Conservation (phyloP, 352 stramenopile species). For the Proteromonas lacertae region DNA sequence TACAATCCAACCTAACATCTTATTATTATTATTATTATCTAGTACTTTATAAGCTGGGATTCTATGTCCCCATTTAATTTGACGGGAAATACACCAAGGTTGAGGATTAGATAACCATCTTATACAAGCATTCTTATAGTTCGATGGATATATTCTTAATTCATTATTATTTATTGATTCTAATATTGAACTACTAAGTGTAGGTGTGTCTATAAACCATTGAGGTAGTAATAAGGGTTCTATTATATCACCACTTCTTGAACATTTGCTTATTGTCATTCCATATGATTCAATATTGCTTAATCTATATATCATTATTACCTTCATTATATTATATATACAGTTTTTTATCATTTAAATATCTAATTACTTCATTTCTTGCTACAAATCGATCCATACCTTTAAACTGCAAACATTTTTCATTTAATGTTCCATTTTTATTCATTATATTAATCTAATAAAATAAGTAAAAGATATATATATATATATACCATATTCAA, state of each 20-base stretch:
- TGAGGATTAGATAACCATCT: slow-evolving; percentile 91
- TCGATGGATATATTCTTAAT: slow-evolving; percentile 8
- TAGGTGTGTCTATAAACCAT: slow-evolving; percentile 67
- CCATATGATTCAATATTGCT: slow-evolving; percentile 15
- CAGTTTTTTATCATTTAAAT: slow-evolving; percentile 7
- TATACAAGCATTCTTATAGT: slow-evolving; percentile 20
- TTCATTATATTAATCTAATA: slow-evolving; percentile 45
- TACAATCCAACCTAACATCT: slow-evolving; percentile 18
- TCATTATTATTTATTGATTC: slow-evolving; percentile 7
- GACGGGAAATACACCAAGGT: slow-evolving; percentile 94
- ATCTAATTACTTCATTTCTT: slow-evolving; percentile 39
- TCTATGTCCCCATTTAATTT: slow-evolving; percentile 96
- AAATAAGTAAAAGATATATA: too few species aligned
- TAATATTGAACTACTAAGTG: slow-evolving; percentile 42
- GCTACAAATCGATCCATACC: slow-evolving; percentile 70
- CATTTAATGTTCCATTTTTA: slow-evolving; percentile 32
- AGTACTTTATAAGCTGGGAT: slow-evolving; percentile 86
- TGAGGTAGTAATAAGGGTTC: slow-evolving; percentile 81
- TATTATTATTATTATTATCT: slow-evolving; percentile 21
- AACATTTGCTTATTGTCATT: slow-evolving; percentile 52
- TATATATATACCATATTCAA: too few species aligned
- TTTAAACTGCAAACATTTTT: slow-evolving; percentile 23
- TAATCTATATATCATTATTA: neutral
- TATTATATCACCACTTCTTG: slow-evolving; percentile 77
- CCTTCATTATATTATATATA: too few species aligned